Evolutionary conservation across 768 basidiomycete species (phyloP).

Genomic region (Serendipita vermifera): DNA sequence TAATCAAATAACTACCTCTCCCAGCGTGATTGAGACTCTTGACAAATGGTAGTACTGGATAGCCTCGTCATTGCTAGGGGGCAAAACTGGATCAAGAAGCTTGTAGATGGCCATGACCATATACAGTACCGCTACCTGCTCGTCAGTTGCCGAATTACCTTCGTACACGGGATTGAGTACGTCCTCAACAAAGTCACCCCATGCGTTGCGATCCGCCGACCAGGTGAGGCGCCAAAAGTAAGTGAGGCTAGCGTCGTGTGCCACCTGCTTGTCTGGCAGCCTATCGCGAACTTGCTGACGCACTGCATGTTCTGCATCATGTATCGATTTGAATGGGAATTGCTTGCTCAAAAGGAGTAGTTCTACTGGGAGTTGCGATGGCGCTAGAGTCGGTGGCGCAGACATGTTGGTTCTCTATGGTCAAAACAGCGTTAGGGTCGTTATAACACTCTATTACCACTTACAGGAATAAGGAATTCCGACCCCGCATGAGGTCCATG

Average conservation of each 20-base stretch:
- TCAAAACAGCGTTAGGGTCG: too few species aligned
- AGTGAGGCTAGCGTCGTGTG: background rate
- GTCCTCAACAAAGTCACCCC: background rate
- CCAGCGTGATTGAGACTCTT: background rate
- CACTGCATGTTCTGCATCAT: background rate
- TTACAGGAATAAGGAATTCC: slow-evolving; percentile 4
- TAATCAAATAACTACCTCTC: too few species aligned
- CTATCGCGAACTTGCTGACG: background rate
- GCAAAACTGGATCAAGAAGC: background rate
- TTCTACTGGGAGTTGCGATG: background rate
- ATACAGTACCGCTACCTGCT: background rate
- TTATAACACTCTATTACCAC: too few species aligned
- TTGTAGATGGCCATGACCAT: background rate
- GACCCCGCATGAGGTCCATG: slow-evolving; percentile 6
- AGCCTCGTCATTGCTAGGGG: background rate
- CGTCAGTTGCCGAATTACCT: background rate
- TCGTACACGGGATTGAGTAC: background rate
- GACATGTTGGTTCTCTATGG: too few species aligned
- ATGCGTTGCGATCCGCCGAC: background rate
- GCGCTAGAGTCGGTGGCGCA: too few species aligned
- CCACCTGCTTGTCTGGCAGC: background rate
- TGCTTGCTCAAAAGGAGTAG: background rate
- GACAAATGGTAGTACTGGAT: slow-evolving; percentile 2
- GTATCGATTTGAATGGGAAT: background rate
- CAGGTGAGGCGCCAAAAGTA: background rate